Conservation (phyloP, 73 alveolate genomes). For the Paramecium primaurelia region DNA sequence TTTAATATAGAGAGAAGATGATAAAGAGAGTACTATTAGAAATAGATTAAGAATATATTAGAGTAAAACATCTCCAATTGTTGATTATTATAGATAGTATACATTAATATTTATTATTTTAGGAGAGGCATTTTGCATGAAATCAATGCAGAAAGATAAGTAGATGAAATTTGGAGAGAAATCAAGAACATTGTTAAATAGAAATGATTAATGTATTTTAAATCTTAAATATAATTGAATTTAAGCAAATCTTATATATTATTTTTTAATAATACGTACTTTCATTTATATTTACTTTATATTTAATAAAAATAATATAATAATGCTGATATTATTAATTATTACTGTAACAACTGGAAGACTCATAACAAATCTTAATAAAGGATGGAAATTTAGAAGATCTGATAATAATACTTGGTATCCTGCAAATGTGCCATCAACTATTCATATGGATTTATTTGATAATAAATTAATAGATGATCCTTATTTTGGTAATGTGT, state of each 20-base stretch:
- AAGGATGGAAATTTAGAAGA: conserved; percentile 20
- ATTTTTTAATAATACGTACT: background rate
- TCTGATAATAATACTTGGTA: conserved; percentile 34
- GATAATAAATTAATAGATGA: conserved; percentile 59
- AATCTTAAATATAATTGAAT: background rate
- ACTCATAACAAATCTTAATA: background rate
- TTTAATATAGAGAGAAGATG: conserved; percentile 72
- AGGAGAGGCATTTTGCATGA: conserved; percentile 36
- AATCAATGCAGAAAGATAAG: conserved; percentile 32
- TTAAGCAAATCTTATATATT: background rate
- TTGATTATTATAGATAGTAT: conserved; percentile 69
- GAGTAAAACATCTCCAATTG: conserved; percentile 70
- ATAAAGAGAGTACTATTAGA: conserved; percentile 67
- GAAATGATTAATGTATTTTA: conserved; percentile 3
- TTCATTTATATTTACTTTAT: background rate
- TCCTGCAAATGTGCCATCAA: conserved; percentile 72
- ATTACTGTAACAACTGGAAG: background rate
- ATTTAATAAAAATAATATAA: background rate
- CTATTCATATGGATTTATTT: conserved; percentile 68
- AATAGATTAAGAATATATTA: conserved; percentile 69
- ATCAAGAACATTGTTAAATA: background rate
- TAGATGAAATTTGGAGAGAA: conserved; percentile 56
- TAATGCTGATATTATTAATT: background rate
- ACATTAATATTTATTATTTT: conserved; percentile 52
- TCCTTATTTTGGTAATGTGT: conserved; percentile 61